phyloP scores from a whole-genome alignment of 192 early-diverging fungal species.

The Spizellomyces sp. region DNA sequence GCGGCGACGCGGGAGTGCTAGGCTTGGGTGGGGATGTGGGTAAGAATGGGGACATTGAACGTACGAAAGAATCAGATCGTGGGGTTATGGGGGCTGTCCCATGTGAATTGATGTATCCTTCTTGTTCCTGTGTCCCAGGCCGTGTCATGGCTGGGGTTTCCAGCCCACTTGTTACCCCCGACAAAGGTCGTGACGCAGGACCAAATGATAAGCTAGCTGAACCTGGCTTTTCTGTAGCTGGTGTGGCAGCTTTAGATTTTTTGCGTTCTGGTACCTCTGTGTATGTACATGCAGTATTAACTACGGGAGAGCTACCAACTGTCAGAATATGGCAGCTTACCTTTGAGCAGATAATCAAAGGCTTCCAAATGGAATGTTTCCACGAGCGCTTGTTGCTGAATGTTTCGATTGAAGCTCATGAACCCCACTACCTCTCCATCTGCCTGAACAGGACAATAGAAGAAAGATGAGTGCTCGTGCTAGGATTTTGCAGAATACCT shows the following conservation, averaged over 20 bases:
- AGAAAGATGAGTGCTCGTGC: neutral
- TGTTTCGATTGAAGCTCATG: slow-evolving; percentile 48
- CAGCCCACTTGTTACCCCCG: neutral
- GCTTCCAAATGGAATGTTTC: slow-evolving; percentile 48
- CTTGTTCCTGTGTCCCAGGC: too few species aligned
- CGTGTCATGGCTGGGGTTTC: neutral
- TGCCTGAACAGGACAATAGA: slow-evolving; percentile 21
- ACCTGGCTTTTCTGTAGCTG: neutral
- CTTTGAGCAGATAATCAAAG: slow-evolving; percentile 53
- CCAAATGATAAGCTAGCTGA: neutral
- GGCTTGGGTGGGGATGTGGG: neutral
- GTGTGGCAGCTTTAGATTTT: neutral
- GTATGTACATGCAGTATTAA: neutral
- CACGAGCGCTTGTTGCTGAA: slow-evolving; percentile 42
- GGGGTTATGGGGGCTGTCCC: too few species aligned
- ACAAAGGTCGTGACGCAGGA: neutral
- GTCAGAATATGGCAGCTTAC: slow-evolving; percentile 19
- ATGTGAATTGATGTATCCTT: too few species aligned
- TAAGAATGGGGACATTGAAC: too few species aligned
- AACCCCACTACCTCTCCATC: slow-evolving; percentile 53
- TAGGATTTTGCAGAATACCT: neutral
- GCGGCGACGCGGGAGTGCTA: neutral
- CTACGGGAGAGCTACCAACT: neutral
- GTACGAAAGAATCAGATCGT: too few species aligned
- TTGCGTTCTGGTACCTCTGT: neutral